These are phyloP conservation scores for Fusarium avenaceum DNA, from an alignment of 2,329 filamentous ascomycete species.

Conservation along the genomic window DNA sequence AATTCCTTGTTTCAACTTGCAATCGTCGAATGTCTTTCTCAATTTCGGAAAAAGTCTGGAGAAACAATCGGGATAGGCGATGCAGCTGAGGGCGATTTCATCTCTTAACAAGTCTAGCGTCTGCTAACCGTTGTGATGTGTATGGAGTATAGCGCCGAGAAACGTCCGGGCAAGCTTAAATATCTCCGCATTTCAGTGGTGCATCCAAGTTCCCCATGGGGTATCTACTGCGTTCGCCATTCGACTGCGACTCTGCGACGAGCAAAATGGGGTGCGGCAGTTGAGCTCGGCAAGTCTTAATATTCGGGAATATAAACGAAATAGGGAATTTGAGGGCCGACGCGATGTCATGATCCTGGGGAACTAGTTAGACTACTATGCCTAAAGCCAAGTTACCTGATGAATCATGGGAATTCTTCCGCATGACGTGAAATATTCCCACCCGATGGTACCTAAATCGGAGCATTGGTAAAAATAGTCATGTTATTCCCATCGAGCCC, in stretches of 20 bases:
- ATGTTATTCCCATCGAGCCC: neutral
- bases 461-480: neutral
- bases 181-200: slow-evolving; percentile 17
- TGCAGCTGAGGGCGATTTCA: neutral
- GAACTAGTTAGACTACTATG: neutral
- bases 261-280: slow-evolving; percentile 5
- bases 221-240: slow-evolving; percentile 9
- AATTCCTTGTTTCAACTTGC: slow-evolving; percentile 12
- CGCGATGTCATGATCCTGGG: neutral
- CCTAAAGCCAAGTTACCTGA: neutral
- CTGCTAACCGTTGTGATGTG: neutral
- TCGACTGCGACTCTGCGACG: slow-evolving; percentile 2
- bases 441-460: neutral
- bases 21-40: neutral
- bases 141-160: neutral
- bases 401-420: neutral
- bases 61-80: neutral
- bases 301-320: slow-evolving; percentile 8
- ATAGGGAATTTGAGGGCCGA: slow-evolving; percentile 15
- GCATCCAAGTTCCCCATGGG: slow-evolving; percentile 26
- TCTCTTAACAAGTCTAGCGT: neutral
- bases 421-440: slow-evolving; percentile 9
- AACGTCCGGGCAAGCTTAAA: neutral
- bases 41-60: neutral
- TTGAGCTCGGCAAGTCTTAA: slow-evolving; percentile 22